Base-by-base conservation (phyloP, 1,284 basidiomycete genomes). In the Naganishia sp. region DNA sequence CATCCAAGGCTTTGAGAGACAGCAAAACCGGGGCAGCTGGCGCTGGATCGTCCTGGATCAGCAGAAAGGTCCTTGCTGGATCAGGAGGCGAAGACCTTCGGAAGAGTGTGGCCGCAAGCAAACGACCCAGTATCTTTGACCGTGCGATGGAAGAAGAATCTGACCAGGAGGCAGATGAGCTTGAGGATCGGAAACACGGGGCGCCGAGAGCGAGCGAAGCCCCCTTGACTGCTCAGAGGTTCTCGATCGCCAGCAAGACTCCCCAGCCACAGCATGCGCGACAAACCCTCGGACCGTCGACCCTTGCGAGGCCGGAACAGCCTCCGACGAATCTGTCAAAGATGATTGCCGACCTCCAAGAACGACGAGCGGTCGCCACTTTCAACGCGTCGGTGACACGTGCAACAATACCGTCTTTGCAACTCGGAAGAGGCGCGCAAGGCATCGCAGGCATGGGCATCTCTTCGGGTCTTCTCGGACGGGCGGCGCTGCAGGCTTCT, bases 171-270 rank as follows among this genome's bases (percentile, higher is more conserved):
- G 66, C 67, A 15, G 68, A 62, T n/a, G 64, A 69, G 35, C 28
- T 67, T 45, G 53, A 72, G 65, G 71, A 70, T 61, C 47, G 45
- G 31, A 67, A 54, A 61, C 64, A 41, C 49, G 67, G 58, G 11
- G 46, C 17, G 11, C 10, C 56, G 5, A 42, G 49, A 18, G 49
- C 49, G 23, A 63, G 52, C n/a, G 52, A 63, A 54, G 61, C 50
- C 23, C 25, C 50, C n/a, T 15, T 43, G 25, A 18, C 23, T 15
- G 43, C 17, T 45, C 42, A 63, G 39, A 23, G 52, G 35, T 53
- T 46, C 47, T 63, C 61, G 17, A 47, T 53, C n/a, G 61, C 61
- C 9, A 43, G 31, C 25, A 58, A 66, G 21, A 58, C 50, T 42
- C 64, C 61, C 15, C 55, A 52, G 56, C 50, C 35, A 28, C 41